phyloP scores from a whole-genome alignment of 2,329 filamentous ascomycete species.

The Aspergillus hiratsukae region DNA sequence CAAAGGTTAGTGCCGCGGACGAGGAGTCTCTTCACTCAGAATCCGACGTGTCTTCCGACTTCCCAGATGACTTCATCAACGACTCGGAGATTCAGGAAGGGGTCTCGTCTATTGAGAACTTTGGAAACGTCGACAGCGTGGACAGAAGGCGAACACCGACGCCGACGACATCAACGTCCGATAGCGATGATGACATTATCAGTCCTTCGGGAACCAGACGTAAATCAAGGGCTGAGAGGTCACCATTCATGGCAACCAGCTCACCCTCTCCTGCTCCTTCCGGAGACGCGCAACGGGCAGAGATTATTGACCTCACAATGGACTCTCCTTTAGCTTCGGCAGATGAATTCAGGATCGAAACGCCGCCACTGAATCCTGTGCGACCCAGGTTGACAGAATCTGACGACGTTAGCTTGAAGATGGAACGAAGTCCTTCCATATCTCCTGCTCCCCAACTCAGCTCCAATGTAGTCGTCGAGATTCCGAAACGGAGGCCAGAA shows the following conservation, averaged over 20 bases:
- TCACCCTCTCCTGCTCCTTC: background rate
- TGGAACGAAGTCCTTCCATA: constrained; percentile 10
- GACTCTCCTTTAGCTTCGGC: constrained; percentile 6
- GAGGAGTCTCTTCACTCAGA: constrained; percentile 35
- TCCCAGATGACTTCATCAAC: constrained; percentile 29
- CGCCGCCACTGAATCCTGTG: constrained; percentile 33
- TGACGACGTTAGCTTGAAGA: constrained; percentile 2
- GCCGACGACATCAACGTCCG: constrained; percentile 10
- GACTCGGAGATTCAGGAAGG: constrained; percentile 9
- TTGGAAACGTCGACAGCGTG: background rate
- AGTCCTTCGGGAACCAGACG: constrained; percentile 16
- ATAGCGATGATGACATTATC: constrained; percentile 22
- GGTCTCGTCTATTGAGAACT: background rate
- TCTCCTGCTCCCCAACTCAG: constrained; percentile 14
- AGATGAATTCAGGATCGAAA: constrained; percentile 27
- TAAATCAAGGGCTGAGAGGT: constrained; percentile 6
- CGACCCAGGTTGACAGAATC: constrained; percentile 5
- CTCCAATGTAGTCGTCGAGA: constrained; percentile 4
- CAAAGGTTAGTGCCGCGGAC: constrained; percentile 13
- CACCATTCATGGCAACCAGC: constrained; percentile 9
- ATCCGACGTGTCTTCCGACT: constrained; percentile 10
- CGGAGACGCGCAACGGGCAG: background rate
- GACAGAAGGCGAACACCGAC: background rate
- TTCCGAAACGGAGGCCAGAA: constrained; percentile 2
- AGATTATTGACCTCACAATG: background rate